These are phyloP conservation scores for Sindora glabra DNA, from an alignment of 306 rosid genomes.

Conservation along the genomic window DNA sequence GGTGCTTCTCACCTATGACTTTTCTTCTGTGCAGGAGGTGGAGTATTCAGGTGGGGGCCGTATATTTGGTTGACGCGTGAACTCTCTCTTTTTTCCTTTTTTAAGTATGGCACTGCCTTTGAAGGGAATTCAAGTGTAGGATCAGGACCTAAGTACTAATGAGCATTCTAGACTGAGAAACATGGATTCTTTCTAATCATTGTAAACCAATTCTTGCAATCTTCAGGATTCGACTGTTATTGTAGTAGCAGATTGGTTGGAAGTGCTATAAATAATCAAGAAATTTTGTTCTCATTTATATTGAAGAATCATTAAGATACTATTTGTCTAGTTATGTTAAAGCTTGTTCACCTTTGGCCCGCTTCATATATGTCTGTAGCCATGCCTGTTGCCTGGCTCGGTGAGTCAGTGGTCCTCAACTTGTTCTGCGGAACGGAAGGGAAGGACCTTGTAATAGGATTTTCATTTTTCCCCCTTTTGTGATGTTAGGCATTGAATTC, in stretches of 20 bases:
- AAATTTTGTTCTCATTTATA: background rate
- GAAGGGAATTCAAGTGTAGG: background rate
- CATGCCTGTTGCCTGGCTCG: no score
- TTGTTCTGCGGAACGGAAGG: no score
- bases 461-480: no score
- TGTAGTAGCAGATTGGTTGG: conserved; percentile 12
- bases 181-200: background rate
- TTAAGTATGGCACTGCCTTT: background rate
- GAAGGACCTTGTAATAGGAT: no score
- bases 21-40: conserved; percentile 32
- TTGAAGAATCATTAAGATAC: background rate
- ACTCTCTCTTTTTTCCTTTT: no score
- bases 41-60: conserved; percentile 38
- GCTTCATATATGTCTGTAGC: no score
- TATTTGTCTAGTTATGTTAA: background rate
- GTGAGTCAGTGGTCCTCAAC: no score
- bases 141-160: background rate
- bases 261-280: background rate
- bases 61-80: conserved; percentile 17
- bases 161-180: background rate
- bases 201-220: background rate
- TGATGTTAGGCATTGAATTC: no score
- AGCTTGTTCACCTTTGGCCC: no score
- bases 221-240: conserved; percentile 1
- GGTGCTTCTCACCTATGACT: background rate